Conservation (phyloP, 2,329 filamentous ascomycete genomes). For the Neofusicoccum sp. region DNA sequence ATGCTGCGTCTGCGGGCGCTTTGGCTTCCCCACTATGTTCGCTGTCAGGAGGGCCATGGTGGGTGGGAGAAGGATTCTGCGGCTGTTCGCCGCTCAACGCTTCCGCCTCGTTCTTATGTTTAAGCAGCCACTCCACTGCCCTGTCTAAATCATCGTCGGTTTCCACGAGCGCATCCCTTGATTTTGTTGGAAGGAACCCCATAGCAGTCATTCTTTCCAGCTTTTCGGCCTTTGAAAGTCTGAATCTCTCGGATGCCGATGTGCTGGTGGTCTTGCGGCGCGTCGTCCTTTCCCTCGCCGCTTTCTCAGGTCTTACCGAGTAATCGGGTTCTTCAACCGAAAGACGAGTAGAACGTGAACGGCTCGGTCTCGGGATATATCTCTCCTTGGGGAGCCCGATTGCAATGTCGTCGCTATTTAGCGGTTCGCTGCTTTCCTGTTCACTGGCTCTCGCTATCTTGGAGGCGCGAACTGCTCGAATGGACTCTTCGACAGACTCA, state of each 20-base stretch:
- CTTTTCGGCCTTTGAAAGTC: slow-evolving; percentile 1
- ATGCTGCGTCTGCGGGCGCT: background rate
- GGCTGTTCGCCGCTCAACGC: too few species aligned
- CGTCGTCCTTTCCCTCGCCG: slow-evolving; percentile 23
- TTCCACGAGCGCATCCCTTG: background rate
- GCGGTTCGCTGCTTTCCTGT: slow-evolving; percentile 2
- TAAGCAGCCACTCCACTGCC: background rate
- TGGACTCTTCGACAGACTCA: slow-evolving; percentile 16
- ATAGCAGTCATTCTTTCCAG: background rate
- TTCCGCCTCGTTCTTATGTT: background rate
- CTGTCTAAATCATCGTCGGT: background rate
- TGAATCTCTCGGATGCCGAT: background rate
- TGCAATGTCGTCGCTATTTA: slow-evolving; percentile 25
- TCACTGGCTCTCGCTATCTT: slow-evolving; percentile 8
- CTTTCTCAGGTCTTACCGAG: slow-evolving; percentile 31
- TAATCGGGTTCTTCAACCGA: slow-evolving; percentile 27
- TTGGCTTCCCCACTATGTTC: background rate
- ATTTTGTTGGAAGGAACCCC: background rate
- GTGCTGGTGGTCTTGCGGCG: slow-evolving; percentile 26
- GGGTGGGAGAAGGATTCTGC: too few species aligned
- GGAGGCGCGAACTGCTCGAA: slow-evolving; percentile 5
- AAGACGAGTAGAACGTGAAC: slow-evolving; percentile 33
- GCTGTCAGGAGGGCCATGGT: too few species aligned
- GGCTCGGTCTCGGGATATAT: slow-evolving; percentile 37
- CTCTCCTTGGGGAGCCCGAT: slow-evolving; percentile 32